phyloP scores from a whole-genome alignment of 176 grass and related monocot species.

The Guadua angustifolia region DNA sequence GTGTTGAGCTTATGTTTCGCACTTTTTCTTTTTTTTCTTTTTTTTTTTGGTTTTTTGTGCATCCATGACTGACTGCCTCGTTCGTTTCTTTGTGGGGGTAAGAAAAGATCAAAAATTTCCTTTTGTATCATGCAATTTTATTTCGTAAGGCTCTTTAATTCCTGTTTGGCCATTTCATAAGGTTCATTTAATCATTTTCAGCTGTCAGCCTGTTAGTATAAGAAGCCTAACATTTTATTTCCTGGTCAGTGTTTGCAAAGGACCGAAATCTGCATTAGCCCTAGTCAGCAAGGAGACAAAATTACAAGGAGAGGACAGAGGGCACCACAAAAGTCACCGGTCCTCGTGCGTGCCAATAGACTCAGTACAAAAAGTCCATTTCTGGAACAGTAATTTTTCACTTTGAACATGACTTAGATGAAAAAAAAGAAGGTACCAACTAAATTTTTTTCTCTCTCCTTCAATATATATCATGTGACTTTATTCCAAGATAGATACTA shows the following conservation, averaged over 20 bases:
- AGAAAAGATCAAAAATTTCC: too few species aligned
- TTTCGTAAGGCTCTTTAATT: neutral
- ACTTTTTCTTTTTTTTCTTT: neutral
- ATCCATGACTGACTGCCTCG: too few species aligned
- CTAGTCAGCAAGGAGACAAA: neutral
- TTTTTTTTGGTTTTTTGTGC: too few species aligned
- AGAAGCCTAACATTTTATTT: neutral
- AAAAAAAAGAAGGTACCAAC: too few species aligned
- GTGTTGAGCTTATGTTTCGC: neutral
- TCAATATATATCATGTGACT: too few species aligned
- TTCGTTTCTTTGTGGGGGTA: too few species aligned
- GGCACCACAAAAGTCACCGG: neutral
- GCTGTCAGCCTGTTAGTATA: neutral
- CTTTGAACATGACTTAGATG: neutral
- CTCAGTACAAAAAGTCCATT: neutral
- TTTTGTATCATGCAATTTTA: neutral
- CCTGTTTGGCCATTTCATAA: neutral
- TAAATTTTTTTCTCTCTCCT: too few species aligned
- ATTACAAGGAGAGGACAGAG: neutral
- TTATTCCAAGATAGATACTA: neutral
- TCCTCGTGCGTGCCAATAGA: neutral
- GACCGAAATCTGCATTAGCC: slow-evolving; percentile 26
- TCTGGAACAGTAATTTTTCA: neutral
- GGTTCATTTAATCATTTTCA: neutral
- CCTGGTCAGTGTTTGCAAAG: slow-evolving; percentile 6